Evolutionary conservation across 108 stramenopile species (phyloP).

Genomic region (Pseudonitzschia multiseries): DNA sequence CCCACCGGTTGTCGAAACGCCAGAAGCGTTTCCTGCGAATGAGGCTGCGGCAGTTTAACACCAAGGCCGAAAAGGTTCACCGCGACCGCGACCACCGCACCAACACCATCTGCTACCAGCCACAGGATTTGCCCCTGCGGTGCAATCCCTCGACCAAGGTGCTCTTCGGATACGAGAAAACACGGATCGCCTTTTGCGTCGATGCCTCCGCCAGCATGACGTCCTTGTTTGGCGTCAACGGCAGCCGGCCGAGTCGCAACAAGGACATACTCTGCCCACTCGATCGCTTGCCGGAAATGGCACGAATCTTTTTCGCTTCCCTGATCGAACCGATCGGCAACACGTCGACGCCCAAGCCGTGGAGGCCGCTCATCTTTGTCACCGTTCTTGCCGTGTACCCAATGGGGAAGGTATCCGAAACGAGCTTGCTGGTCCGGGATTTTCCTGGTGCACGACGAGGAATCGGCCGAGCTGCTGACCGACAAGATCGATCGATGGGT

Average conservation of each 20-base stretch:
- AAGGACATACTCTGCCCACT: slow-evolving; percentile 48
- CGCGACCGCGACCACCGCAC: slow-evolving; percentile 29
- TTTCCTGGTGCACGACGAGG: slow-evolving; percentile 58
- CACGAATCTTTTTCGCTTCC: slow-evolving; percentile 57
- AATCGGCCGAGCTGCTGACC: slow-evolving; percentile 50
- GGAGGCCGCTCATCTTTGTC: slow-evolving; percentile 65
- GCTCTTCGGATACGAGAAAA: slow-evolving; percentile 76
- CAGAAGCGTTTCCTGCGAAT: slow-evolving; percentile 43
- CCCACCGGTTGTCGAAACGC: slow-evolving; percentile 29
- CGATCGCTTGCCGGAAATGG: slow-evolving; percentile 66
- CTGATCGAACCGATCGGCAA: slow-evolving; percentile 58
- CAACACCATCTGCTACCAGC: slow-evolving; percentile 50
- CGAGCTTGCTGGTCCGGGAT: slow-evolving; percentile 70
- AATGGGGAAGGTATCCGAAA: slow-evolving; percentile 46
- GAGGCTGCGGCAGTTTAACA: slow-evolving; percentile 60
- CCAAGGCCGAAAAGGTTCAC: slow-evolving; percentile 29
- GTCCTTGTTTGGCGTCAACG: slow-evolving; percentile 50
- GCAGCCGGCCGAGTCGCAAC: slow-evolving; percentile 8
- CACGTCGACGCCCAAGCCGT: slow-evolving; percentile 26
- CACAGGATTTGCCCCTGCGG: slow-evolving; percentile 59
- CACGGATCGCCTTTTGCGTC: slow-evolving; percentile 75
- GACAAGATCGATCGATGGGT: slow-evolving; percentile 68
- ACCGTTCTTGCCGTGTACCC: slow-evolving; percentile 82
- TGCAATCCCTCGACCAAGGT: slow-evolving; percentile 65
- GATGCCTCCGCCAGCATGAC: slow-evolving; percentile 82